These are phyloP conservation scores for Colletotrichum acutatum DNA, from an alignment of 2,329 filamentous ascomycete species.

Conservation along the genomic window DNA sequence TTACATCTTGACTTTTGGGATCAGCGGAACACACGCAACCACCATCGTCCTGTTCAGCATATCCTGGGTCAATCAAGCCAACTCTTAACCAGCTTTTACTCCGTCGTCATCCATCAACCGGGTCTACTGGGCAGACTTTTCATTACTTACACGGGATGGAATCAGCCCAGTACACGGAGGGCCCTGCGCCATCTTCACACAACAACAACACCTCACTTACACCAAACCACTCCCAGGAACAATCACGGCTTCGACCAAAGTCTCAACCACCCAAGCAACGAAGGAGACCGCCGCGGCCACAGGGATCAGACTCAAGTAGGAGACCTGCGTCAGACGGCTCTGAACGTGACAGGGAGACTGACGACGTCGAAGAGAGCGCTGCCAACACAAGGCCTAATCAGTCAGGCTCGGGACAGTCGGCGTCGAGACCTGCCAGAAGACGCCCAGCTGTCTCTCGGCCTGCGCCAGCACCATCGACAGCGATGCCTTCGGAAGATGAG, in stretches of 20 bases:
- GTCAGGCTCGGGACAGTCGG: neutral
- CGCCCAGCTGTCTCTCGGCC: neutral
- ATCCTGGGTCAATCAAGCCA: neutral
- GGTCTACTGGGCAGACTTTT: neutral
- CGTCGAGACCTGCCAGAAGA: constrained; percentile 7
- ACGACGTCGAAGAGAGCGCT: constrained; percentile 12
- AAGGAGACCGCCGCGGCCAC: constrained; percentile 11
- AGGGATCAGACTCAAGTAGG: constrained; percentile 1
- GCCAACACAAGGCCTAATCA: neutral
- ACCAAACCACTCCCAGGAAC: constrained; percentile 12
- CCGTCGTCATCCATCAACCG: neutral
- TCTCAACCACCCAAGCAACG: constrained; percentile 14
- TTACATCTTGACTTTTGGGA: constrained; percentile 23
- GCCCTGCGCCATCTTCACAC: constrained; percentile 8
- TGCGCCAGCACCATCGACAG: constrained; percentile 3
- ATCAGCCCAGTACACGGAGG: constrained; percentile 32
- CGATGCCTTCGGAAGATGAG: constrained; percentile 23
- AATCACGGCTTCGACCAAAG: neutral
- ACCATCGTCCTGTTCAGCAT: neutral
- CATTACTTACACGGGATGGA: constrained; percentile 23
- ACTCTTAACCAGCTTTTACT: constrained; percentile 2
- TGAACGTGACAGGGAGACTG: constrained; percentile 12
- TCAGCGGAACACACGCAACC: constrained; percentile 25
- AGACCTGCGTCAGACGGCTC: constrained; percentile 5
- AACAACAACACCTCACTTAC: neutral